phyloP scores from a whole-genome alignment of 23 red algal genomes.

The Cyanidium caldarium region DNA sequence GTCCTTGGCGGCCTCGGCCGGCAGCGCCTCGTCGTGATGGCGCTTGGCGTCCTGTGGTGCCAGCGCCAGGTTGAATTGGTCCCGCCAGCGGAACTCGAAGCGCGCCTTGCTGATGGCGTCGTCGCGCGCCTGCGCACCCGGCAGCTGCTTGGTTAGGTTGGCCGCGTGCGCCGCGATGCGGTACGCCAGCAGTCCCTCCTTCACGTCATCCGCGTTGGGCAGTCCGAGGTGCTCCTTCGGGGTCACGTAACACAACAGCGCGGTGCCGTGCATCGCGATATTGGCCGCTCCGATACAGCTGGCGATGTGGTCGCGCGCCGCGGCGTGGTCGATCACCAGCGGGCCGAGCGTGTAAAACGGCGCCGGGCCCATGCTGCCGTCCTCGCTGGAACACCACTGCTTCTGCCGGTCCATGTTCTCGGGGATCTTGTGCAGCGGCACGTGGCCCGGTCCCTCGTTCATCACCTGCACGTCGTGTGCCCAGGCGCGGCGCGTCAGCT shows the following conservation, averaged over 20 bases:
- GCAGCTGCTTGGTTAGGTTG: constrained; percentile 79
- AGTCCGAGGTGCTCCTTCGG: constrained; percentile 97
- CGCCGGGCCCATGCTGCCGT: constrained; percentile 27
- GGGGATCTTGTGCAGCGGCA: constrained; percentile 93
- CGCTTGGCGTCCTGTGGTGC: constrained; percentile 55
- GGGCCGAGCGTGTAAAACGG: constrained; percentile 98
- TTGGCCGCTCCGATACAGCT: constrained; percentile 91
- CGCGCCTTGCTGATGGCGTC: constrained; percentile 78
- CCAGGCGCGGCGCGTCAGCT: constrained; percentile 90
- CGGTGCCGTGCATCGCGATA: constrained; percentile 72
- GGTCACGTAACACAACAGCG: constrained; percentile 93
- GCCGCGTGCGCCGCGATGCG: constrained; percentile 98
- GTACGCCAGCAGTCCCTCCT: constrained; percentile 83
- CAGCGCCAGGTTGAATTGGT: constrained; percentile 92
- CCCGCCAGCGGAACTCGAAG: constrained; percentile 96
- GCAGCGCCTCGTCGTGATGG: constrained; percentile 93
- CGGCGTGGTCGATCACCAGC: constrained; percentile 81
- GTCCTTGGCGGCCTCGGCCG: constrained; percentile 64
- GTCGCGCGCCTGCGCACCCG: constrained; percentile 75
- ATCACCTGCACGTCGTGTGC: constrained; percentile 92
- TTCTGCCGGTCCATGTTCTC: constrained; percentile 95
- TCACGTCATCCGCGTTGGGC: constrained; percentile 93
- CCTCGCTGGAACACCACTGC: constrained; percentile 52
- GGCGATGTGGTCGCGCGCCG: constrained; percentile 92
- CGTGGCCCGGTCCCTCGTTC: constrained; percentile 98